Conservation (phyloP, 805 yeast genomes). For the Metschnikowia similis region DNA sequence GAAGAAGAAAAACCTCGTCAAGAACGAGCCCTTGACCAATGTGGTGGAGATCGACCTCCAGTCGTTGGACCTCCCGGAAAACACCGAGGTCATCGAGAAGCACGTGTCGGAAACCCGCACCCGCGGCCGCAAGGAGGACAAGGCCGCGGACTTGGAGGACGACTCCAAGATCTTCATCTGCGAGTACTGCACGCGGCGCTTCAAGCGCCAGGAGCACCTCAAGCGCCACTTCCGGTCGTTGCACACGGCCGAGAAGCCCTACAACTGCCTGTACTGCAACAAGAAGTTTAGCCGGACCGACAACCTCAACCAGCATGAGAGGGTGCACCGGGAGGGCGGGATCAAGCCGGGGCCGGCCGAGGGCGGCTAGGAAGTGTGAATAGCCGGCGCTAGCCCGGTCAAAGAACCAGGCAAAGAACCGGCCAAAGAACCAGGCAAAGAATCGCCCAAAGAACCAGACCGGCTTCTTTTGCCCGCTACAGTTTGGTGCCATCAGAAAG, state of each 20-base stretch:
- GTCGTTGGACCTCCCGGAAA: slow-evolving; percentile 37
- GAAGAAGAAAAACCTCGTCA: slow-evolving; percentile 24
- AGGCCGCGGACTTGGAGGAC: slow-evolving; percentile 49
- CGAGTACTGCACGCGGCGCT: slow-evolving; percentile 57
- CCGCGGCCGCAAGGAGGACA: slow-evolving; percentile 63
- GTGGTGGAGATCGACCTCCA: slow-evolving; percentile 39
- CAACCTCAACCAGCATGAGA: slow-evolving; percentile 62
- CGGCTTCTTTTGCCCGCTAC: too few species aligned
- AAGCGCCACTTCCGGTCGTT: slow-evolving; percentile 70
- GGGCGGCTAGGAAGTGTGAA: too few species aligned
- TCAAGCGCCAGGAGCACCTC: slow-evolving; percentile 73
- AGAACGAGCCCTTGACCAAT: slow-evolving; percentile 4
- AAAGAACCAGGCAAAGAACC: too few species aligned
- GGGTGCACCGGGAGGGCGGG: slow-evolving; percentile 41
- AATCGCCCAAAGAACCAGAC: too few species aligned
- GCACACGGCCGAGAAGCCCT: slow-evolving; percentile 72
- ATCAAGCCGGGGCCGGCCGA: neutral
- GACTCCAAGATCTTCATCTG: slow-evolving; percentile 58
- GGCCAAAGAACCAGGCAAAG: too few species aligned
- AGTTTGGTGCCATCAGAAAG: neutral
- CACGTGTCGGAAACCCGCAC: slow-evolving; percentile 31
- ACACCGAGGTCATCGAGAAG: slow-evolving; percentile 33
- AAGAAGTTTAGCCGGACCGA: slow-evolving; percentile 66
- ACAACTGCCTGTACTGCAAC: slow-evolving; percentile 55
- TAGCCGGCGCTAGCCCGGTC: too few species aligned